These are phyloP conservation scores for Piloderma croceum DNA, from an alignment of 768 basidiomycete genomes.

Conservation along the genomic window DNA sequence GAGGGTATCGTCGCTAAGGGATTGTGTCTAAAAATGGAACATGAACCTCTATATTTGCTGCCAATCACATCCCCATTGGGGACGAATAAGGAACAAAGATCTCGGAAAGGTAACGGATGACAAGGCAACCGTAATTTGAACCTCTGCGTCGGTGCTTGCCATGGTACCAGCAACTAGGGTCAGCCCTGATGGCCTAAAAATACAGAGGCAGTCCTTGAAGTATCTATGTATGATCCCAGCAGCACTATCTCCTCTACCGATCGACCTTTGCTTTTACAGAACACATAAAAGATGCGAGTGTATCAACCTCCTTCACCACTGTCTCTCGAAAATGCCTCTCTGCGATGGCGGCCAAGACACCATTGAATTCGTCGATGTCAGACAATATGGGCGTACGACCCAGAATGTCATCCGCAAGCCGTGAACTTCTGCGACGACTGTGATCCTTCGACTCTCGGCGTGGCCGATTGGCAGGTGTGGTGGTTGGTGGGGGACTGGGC, in stretches of 20 bases:
- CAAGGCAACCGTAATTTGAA: not conserved
- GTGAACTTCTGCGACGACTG: conserved; percentile 62
- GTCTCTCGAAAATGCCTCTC: conserved; percentile 70
- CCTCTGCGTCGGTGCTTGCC: not conserved
- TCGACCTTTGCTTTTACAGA: conserved; percentile 50
- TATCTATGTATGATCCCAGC: too few species aligned
- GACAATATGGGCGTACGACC: conserved; percentile 60
- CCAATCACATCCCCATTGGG: not conserved
- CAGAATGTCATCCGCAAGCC: conserved; percentile 63
- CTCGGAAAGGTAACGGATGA: not conserved
- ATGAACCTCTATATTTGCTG: not conserved
- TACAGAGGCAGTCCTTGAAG: too few species aligned
- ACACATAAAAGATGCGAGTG: conserved; percentile 76
- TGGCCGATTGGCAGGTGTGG: conserved; percentile 66
- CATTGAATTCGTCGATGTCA: conserved; percentile 64
- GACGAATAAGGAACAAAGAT: not conserved
- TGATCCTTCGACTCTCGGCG: conserved; percentile 61
- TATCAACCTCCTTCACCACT: conserved; percentile 70
- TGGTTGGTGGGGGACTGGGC: conserved; percentile 42
- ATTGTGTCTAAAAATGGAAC: not conserved
- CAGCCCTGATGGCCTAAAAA: too few species aligned
- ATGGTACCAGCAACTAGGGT: too few species aligned
- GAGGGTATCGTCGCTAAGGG: too few species aligned
- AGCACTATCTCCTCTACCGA: too few species aligned
- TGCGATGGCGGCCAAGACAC: conserved; percentile 60